Percentiles rank a stretch among this genome's conserved stretches.
These are phyloP conservation scores for Rhizophora mangle DNA, from an alignment of 345 rosid genomes.

Conservation along the genomic window DNA sequence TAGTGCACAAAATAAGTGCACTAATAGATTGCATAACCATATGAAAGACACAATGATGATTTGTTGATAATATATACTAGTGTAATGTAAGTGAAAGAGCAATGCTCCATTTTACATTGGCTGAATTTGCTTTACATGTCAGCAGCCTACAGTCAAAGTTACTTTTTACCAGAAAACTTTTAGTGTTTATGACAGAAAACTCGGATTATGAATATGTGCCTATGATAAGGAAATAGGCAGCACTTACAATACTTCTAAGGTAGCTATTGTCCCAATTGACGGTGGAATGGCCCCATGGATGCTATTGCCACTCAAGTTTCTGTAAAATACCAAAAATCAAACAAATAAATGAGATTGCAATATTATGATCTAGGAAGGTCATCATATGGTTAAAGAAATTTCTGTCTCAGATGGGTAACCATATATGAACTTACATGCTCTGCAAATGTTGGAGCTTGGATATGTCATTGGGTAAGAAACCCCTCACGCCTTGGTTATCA, in stretches of 20 bases:
- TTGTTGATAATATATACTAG: too few species aligned
- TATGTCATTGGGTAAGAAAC: slow-evolving; percentile 71
- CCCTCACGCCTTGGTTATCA: slow-evolving; percentile 84
- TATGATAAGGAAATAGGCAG: slow-evolving; percentile 5
- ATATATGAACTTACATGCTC: slow-evolving; percentile 61
- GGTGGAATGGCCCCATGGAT: slow-evolving; percentile 75
- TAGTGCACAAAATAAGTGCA: too few species aligned
- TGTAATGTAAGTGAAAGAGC: too few species aligned
- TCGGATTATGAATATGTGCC: neutral
- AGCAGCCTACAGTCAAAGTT: too few species aligned
- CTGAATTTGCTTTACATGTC: too few species aligned
- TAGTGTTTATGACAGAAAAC: neutral
- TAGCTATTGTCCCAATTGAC: slow-evolving; percentile 60
- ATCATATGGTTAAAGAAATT: neutral
- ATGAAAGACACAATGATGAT: too few species aligned
- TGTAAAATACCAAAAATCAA: slow-evolving; percentile 17
- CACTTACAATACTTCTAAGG: slow-evolving; percentile 76
- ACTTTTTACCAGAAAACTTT: neutral
- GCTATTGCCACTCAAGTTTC: slow-evolving; percentile 86
- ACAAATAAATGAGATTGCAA: neutral
- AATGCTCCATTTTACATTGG: too few species aligned
- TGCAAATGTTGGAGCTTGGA: slow-evolving; percentile 69
- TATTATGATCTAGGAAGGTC: neutral
- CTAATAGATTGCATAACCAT: too few species aligned
- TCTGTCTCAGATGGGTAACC: neutral